Evolutionary conservation across 148 eudicot species (phyloP).

Genomic region (Persicaria tinctoria): DNA sequence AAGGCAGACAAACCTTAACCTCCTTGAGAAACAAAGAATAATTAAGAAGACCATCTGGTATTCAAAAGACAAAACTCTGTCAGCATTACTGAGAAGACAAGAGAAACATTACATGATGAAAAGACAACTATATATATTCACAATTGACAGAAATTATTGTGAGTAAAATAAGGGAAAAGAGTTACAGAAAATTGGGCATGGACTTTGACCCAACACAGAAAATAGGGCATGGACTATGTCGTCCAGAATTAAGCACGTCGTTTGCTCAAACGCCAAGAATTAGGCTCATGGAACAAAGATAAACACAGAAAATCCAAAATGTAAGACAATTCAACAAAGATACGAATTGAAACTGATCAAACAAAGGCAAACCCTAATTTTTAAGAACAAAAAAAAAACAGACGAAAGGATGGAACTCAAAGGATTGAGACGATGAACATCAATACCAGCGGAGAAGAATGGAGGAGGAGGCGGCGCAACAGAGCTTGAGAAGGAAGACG

Average conservation of each 20-base stretch:
- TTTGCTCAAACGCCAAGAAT: slow-evolving; percentile 95
- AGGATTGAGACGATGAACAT: no score
- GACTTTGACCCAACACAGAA: neutral
- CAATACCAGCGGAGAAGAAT: no score
- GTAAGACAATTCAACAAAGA: no score
- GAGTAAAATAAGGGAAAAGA: neutral
- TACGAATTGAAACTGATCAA: no score
- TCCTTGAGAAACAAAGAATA: neutral
- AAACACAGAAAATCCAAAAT: no score
- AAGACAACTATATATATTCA: neutral
- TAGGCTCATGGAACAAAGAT: slow-evolving; percentile 50
- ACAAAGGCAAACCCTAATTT: no score
- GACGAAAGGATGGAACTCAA: no score
- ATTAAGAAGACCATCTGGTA: neutral
- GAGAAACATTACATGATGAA: neutral
- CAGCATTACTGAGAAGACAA: neutral
- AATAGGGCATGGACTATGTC: neutral
- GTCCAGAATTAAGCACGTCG: slow-evolving; percentile 45
- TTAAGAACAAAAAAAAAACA: no score
- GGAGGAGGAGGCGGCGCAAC: no score
- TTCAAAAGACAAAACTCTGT: neutral
- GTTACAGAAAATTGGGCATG: neutral
- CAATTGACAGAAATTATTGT: neutral
- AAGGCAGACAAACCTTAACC: neutral
- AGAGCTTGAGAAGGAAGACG: no score